These are phyloP conservation scores for Babesia bovis DNA, from an alignment of 169 alveolate species.

Conservation along the genomic window DNA sequence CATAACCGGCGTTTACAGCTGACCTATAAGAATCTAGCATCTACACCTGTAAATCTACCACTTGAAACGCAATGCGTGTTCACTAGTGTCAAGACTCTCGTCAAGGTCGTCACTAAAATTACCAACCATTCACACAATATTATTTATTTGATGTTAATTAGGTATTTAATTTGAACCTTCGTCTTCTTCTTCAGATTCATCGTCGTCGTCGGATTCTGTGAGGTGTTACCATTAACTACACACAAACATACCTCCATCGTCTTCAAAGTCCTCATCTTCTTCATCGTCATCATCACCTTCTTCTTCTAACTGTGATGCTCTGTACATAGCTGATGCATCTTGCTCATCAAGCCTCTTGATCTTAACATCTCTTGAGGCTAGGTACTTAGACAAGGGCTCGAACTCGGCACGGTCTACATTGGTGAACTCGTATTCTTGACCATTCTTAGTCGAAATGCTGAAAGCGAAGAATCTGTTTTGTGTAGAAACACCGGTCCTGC, in stretches of 20 bases:
- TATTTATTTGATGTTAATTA: not conserved
- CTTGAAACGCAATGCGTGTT: conserved; percentile 22
- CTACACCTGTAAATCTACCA: not conserved
- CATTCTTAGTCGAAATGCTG: conserved; percentile 84
- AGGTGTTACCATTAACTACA: conserved; percentile 2
- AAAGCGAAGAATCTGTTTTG: conserved; percentile 93
- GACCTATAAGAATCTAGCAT: conserved; percentile 8
- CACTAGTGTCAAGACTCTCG: conserved; percentile 9
- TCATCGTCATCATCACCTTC: conserved; percentile 83
- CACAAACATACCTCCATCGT: conserved; percentile 44
- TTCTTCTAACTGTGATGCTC: conserved; percentile 83
- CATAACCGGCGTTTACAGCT: conserved; percentile 39
- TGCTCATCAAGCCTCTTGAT: conserved; percentile 79
- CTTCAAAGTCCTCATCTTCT: conserved; percentile 78
- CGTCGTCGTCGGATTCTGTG: conserved; percentile 57
- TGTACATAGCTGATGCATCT: conserved; percentile 71
- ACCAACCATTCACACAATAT: not conserved
- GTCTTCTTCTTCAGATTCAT: conserved; percentile 12
- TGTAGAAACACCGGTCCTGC: conserved; percentile 90
- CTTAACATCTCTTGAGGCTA: conserved; percentile 74
- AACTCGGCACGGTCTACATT: conserved; percentile 91
- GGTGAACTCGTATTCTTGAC: conserved; percentile 89
- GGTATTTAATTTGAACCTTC: conserved; percentile 10
- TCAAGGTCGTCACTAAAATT: not conserved
- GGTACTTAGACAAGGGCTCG: conserved; percentile 73